phyloP scores from a whole-genome alignment of 495 filamentous ascomycete genomes.

The Recurvomyces mirabilis region DNA sequence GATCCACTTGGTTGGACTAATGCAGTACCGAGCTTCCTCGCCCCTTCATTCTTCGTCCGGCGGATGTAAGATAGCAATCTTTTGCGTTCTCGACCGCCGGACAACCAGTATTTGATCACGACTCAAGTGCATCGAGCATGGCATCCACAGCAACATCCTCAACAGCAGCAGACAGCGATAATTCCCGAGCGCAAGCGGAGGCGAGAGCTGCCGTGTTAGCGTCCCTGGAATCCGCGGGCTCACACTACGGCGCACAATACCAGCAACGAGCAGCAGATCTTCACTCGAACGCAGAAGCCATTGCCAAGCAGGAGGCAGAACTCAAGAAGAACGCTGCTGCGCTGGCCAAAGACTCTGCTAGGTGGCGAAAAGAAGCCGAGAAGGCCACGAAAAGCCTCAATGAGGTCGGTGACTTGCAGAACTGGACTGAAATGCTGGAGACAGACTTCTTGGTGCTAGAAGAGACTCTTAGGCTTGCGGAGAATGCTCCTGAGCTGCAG shows the following conservation, averaged over 20 bases:
- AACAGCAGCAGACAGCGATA: conserved; percentile 6
- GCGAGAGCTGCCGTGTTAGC: conserved; percentile 66
- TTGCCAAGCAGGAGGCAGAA: conserved; percentile 62
- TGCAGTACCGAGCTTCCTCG: no score
- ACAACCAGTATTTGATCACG: no score
- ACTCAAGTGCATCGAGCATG: no score
- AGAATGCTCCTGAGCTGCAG: conserved; percentile 29
- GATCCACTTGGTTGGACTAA: no score
- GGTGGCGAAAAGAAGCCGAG: conserved; percentile 56
- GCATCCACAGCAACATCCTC: conserved; percentile 16
- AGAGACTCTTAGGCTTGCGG: conserved; percentile 65
- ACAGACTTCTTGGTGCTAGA: conserved; percentile 78
- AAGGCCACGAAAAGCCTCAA: conserved; percentile 64
- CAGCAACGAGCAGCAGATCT: conserved; percentile 62
- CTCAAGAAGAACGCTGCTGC: conserved; percentile 50
- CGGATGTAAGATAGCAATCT: no score
- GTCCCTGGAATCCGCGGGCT: conserved; percentile 63
- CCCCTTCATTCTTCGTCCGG: no score
- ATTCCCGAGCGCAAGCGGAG: conserved; percentile 36
- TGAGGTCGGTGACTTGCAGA: conserved; percentile 92
- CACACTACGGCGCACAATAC: conserved; percentile 53
- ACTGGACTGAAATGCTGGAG: conserved; percentile 96
- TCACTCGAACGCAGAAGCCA: conserved; percentile 56
- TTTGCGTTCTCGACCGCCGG: no score
- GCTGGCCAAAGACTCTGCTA: conserved; percentile 61